Evolutionary conservation across 2,329 filamentous ascomycete species (phyloP).

Genomic region (Calonectria crousiana): DNA sequence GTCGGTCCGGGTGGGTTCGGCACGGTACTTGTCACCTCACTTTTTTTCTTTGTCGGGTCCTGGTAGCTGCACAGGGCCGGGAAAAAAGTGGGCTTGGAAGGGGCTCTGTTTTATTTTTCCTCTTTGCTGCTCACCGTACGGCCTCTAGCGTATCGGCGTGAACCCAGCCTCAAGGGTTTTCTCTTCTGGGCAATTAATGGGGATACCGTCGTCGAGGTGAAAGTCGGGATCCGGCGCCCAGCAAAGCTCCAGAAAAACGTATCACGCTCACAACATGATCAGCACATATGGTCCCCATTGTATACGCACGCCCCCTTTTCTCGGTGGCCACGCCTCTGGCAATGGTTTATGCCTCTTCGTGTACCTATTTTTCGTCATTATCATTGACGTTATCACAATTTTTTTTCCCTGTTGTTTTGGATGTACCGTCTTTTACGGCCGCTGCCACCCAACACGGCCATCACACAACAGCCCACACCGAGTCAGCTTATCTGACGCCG

Average conservation of each 20-base stretch:
- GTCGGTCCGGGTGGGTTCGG: conserved; percentile 40
- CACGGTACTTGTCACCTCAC: conserved; percentile 44
- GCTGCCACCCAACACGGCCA: conserved; percentile 19
- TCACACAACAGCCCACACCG: conserved; percentile 32
- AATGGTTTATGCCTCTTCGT: neutral
- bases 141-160: neutral
- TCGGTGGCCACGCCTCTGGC: neutral
- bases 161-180: neutral
- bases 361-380: neutral
- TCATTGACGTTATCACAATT: neutral
- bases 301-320: neutral
- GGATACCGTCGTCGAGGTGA: conserved; percentile 1
- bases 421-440: conserved; percentile 5
- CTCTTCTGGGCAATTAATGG: conserved; percentile 30
- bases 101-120: neutral
- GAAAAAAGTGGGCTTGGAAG: neutral
- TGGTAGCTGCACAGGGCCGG: neutral
- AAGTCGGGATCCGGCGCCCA: conserved; percentile 35
- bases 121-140: neutral
- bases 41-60: conserved; percentile 3
- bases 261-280: conserved; percentile 23
- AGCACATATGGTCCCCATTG: conserved; percentile 18
- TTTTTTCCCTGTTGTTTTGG: neutral
- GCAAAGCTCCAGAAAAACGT: conserved; percentile 11
- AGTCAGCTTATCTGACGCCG: conserved; percentile 43